Evolutionary conservation across 2,329 filamentous ascomycete genomes (phyloP).

Genomic region (Emergomyces orientalis): DNA sequence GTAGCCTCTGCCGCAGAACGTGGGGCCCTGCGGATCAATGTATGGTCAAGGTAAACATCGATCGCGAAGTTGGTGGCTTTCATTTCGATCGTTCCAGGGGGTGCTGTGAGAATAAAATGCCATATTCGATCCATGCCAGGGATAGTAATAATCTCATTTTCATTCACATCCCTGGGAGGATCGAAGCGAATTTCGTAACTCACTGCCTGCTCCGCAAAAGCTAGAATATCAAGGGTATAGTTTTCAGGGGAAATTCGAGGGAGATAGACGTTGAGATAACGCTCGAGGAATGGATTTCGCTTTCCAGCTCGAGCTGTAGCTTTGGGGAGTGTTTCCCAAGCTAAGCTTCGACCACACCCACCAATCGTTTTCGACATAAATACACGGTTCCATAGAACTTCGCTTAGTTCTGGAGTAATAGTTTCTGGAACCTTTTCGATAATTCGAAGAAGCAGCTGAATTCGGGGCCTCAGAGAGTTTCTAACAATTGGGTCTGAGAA

Average conservation of each 20-base stretch:
- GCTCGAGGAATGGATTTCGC: constrained; percentile 35
- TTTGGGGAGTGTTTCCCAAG: constrained; percentile 58
- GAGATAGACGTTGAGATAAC: constrained; percentile 36
- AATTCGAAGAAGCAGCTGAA: constrained; percentile 51
- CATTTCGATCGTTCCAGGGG: constrained; percentile 55
- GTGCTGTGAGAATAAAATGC: constrained; percentile 66
- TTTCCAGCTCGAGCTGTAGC: constrained; percentile 23
- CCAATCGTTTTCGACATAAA: constrained; percentile 56
- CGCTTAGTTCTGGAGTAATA: constrained; percentile 53
- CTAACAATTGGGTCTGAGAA: constrained; percentile 32
- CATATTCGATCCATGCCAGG: constrained; percentile 63
- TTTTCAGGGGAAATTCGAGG: constrained; percentile 30
- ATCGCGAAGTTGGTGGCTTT: constrained; percentile 63
- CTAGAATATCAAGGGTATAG: constrained; percentile 33
- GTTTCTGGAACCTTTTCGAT: constrained; percentile 53
- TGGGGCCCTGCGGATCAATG: constrained; percentile 34
- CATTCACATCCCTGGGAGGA: constrained; percentile 39
- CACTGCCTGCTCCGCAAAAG: constrained; percentile 35
- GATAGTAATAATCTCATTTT: constrained; percentile 35
- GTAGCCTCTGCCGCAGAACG: constrained; percentile 44
- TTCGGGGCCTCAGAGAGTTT: constrained; percentile 44
- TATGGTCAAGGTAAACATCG: constrained; percentile 57
- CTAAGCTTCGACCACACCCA: constrained; percentile 52
- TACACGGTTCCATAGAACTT: constrained; percentile 61
- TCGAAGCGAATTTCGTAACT: constrained; percentile 48